Percentiles rank a stretch among this genome's conserved stretches.
These are phyloP conservation scores for Fusarium temperatum DNA, from an alignment of 2,329 filamentous ascomycete species.

Conservation along the genomic window DNA sequence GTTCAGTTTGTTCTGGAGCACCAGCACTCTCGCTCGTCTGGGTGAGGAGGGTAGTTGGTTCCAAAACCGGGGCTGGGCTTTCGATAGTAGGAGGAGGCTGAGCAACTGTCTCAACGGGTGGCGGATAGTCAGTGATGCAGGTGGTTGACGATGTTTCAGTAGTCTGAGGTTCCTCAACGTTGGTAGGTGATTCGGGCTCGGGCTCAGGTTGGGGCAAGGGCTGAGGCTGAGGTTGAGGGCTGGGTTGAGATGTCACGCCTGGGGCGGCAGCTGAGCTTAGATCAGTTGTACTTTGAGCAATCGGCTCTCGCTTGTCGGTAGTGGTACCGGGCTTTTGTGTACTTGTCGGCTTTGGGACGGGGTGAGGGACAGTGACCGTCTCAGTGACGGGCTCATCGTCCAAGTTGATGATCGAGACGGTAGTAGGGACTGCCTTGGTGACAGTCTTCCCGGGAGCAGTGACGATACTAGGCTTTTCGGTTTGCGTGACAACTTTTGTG, in stretches of 20 bases:
- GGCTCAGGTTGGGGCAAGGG: slow-evolving; percentile 13
- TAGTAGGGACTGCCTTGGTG: slow-evolving; percentile 43
- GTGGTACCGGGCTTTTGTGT: background rate
- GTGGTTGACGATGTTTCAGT: background rate
- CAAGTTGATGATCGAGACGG: slow-evolving; percentile 47
- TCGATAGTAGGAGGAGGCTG: background rate
- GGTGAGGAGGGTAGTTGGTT: slow-evolving; percentile 16
- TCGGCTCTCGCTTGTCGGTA: background rate
- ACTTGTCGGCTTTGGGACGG: slow-evolving; percentile 1
- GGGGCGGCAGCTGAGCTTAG: slow-evolving; percentile 13
- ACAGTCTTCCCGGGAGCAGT: slow-evolving; percentile 40
- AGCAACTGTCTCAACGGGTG: slow-evolving; percentile 9
- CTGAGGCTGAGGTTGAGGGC: background rate
- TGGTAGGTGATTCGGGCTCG: slow-evolving; percentile 12
- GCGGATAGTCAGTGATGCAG: background rate
- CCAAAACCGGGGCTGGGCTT: background rate
- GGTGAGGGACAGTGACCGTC: slow-evolving; percentile 40
- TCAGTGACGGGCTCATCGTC: slow-evolving; percentile 32
- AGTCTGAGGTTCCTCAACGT: background rate
- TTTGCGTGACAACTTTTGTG: slow-evolving; percentile 43
- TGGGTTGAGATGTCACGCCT: slow-evolving; percentile 5
- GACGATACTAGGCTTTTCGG: slow-evolving; percentile 41
- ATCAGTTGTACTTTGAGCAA: background rate
- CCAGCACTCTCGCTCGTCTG: slow-evolving; percentile 4
- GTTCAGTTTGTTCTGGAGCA: background rate